These are phyloP conservation scores for Curvularia verruculosa DNA, from an alignment of 2,329 filamentous ascomycete genomes.

Conservation along the genomic window DNA sequence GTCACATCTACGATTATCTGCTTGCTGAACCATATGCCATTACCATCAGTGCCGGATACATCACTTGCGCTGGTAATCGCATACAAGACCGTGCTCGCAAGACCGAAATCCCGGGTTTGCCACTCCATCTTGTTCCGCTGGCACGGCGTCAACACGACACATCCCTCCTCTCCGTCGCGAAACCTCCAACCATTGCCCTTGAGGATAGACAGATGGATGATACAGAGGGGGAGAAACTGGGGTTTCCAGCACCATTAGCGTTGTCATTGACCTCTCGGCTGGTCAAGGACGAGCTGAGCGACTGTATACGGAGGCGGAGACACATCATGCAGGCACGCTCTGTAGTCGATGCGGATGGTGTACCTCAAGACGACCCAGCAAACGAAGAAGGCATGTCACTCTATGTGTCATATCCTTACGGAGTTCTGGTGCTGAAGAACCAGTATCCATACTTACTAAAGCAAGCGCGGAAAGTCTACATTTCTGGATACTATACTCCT, in stretches of 20 bases:
- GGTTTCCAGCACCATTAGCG: conserved; percentile 32
- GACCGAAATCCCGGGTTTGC: conserved; percentile 46
- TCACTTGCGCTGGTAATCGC: conserved; percentile 37
- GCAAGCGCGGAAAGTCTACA: conserved; percentile 50
- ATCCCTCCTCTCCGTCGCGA: conserved; percentile 39
- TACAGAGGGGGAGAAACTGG: conserved; percentile 19
- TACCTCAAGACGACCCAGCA: conserved; percentile 3
- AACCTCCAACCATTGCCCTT: conserved; percentile 32
- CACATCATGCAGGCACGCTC: conserved; percentile 22
- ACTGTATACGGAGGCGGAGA: conserved; percentile 35
- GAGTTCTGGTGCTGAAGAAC: conserved; percentile 49
- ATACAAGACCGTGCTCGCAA: conserved; percentile 35
- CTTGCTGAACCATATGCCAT: conserved; percentile 45
- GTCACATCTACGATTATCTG: conserved; percentile 51
- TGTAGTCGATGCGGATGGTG: conserved; percentile 3
- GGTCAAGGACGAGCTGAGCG: conserved; percentile 44
- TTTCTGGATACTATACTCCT: conserved; percentile 49
- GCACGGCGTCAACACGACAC: conserved; percentile 42
- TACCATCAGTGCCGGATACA: conserved; percentile 49
- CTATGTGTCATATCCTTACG: conserved; percentile 50
- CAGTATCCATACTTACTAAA: conserved; percentile 49
- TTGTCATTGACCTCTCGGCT: conserved; percentile 42
- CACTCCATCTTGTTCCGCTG: conserved; percentile 43
- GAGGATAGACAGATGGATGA: conserved; percentile 15
- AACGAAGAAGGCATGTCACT: conserved; percentile 46